phyloP scores from a whole-genome alignment of 2,329 filamentous ascomycete species.

The Colletotrichum viniferum region DNA sequence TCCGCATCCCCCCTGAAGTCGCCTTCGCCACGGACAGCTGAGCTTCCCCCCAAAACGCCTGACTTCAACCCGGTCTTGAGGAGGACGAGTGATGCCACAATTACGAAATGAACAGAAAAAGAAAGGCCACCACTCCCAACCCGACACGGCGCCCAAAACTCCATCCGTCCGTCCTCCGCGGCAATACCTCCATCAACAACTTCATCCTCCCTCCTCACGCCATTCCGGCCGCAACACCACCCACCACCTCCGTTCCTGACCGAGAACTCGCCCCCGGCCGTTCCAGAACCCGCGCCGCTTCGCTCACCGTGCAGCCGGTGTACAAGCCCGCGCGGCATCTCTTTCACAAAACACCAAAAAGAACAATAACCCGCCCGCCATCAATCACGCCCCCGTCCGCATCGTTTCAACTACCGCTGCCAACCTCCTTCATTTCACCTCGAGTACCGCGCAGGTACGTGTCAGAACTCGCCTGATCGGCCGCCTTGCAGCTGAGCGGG shows the following conservation, averaged over 20 bases:
- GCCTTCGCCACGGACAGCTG: constrained; percentile 64
- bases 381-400: not conserved
- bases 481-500: not conserved
- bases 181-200: not conserved
- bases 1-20: constrained; percentile 81
- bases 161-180: not conserved
- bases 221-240: not conserved
- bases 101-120: not conserved
- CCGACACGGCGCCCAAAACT: not conserved
- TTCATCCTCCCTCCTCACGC: not conserved
- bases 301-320: constrained; percentile 3
- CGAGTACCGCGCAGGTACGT: not conserved
- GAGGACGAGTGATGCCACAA: not conserved
- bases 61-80: not conserved
- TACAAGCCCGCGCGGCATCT: not conserved
- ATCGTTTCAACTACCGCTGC: not conserved
- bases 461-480: not conserved
- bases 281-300: not conserved
- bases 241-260: not conserved
- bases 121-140: not conserved
- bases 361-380: not conserved
- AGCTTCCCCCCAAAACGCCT: not conserved
- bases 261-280: not conserved
- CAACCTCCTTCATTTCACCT: not conserved
- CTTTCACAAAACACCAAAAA: not conserved